Evolutionary conservation across 768 basidiomycete species (phyloP), one percentile per base, ranked within the genome.

Genomic region (Tulasnella sp.): DNA sequence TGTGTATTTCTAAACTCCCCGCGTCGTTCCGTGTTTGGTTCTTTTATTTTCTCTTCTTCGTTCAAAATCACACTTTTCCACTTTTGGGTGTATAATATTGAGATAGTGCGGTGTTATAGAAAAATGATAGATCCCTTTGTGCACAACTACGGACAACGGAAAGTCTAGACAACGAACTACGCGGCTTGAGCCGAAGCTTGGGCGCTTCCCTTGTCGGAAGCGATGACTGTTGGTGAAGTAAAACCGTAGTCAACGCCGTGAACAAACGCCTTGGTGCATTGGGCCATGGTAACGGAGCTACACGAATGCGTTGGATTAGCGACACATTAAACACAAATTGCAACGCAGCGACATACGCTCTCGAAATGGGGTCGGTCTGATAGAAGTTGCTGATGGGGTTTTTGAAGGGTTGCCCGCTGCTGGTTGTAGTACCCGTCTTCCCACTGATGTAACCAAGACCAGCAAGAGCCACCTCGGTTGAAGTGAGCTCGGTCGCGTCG

Each of bases 281-380:
- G 92, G 0, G 95, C 96, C 96, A 97, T 97, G 42, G 96, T 96
- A 42, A 94, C 92, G n/a, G 93, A 94, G 67, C 92, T 94, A 79
- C 29, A 22, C 75, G 42, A 39, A 31, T 7, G 31, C 64, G 71
- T 42, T 67, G n/a, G 31, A 9, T 80, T 74, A 64, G 75, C 75
- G 25, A 45, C 36, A 72, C n/a, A 70, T 38, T 38, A 8, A 52
- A 67, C 8, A 38, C 29, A 36, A n/a, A 6, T 72, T 34, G 29
- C 19, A 76, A 67, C 25, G 14, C 36, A 7, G 54, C 19, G 49
- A 92, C 94, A 83, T 80, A 96, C 89, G 94, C 93, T 86, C 96
- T 87, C 64, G 94, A 96, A 82, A 99, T 94, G 36, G 93, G 89
- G 83, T 98, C 97, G 12, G 97, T 98, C 84, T 94, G 91, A 84